These are phyloP conservation scores for Neophaeococcomyces aloes DNA, from an alignment of 2,329 filamentous ascomycete genomes.

Conservation along the genomic window DNA sequence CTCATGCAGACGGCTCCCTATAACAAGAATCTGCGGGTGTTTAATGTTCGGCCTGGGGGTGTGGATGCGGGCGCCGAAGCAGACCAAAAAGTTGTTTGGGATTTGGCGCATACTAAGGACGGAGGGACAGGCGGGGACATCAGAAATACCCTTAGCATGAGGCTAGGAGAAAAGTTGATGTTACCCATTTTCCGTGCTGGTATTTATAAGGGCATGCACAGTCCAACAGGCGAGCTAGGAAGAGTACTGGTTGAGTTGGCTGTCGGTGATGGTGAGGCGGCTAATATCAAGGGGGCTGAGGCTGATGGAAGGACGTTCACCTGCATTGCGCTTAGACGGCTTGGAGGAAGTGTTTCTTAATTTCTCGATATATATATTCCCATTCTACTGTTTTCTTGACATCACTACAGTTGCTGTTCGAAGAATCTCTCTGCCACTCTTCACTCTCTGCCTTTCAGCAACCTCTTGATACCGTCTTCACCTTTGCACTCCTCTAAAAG, in stretches of 20 bases:
- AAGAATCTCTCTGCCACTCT: too few relatives aligned
- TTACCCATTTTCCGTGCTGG: constrained; percentile 26
- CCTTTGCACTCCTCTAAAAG: too few relatives aligned
- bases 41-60: constrained; percentile 48
- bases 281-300: constrained; percentile 2
- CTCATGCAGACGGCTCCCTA: constrained; percentile 34
- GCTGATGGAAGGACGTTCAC: constrained; percentile 2
- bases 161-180: constrained; percentile 19
- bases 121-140: constrained; percentile 21
- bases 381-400: not conserved
- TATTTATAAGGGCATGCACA: constrained; percentile 6
- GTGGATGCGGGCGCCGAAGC: constrained; percentile 46
- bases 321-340: constrained; percentile 1
- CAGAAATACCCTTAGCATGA: constrained; percentile 15
- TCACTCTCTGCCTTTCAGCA: too few relatives aligned
- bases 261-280: constrained; percentile 28
- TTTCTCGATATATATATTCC: not conserved
- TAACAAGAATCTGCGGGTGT: constrained; percentile 41
- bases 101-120: constrained; percentile 21
- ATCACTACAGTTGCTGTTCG: too few relatives aligned
- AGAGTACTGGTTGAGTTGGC: constrained; percentile 41
- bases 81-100: constrained; percentile 21
- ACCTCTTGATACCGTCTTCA: too few relatives aligned
- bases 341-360: constrained; percentile 1
- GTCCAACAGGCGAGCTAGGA: constrained; percentile 38